Evolutionary conservation across 805 yeast species (phyloP).

Genomic region (Saccharomyces kudriavzevii): DNA sequence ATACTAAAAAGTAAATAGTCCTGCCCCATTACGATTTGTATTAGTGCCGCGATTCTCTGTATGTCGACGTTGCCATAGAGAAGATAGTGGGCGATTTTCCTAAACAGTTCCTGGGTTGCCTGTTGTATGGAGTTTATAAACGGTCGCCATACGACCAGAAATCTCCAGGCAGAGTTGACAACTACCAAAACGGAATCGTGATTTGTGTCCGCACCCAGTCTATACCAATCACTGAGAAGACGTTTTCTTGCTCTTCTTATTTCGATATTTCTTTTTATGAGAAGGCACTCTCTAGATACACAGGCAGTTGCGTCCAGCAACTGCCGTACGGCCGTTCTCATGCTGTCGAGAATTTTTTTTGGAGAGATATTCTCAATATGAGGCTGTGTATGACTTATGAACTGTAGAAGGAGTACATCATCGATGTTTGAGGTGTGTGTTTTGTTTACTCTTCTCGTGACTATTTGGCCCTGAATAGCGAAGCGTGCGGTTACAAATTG

Average conservation of each 20-base stretch:
- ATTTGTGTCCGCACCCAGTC: constrained; percentile 66
- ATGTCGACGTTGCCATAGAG: background rate
- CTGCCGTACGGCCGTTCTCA: background rate
- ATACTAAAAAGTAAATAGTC: background rate
- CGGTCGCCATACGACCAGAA: constrained; percentile 57
- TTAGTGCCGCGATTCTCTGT: background rate
- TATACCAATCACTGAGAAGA: constrained; percentile 73
- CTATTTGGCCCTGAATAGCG: background rate
- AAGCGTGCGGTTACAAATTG: background rate
- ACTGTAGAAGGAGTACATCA: background rate
- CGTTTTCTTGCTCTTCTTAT: constrained; percentile 60
- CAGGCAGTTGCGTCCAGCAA: constrained; percentile 63
- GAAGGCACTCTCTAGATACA: constrained; percentile 62
- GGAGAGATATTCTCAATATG: background rate
- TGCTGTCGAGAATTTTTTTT: background rate
- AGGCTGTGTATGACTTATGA: background rate
- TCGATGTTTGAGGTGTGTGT: background rate
- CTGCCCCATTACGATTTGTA: background rate
- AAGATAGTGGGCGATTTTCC: constrained; percentile 10
- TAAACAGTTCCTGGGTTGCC: constrained; percentile 44
- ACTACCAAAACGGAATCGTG: constrained; percentile 68
- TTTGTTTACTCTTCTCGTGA: background rate
- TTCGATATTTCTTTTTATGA: constrained; percentile 54
- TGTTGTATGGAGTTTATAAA: constrained; percentile 22
- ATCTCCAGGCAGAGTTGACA: constrained; percentile 52